Percentiles rank a stretch among this genome's conserved stretches.
Evolutionary conservation across 192 early-diverging fungal genomes (phyloP).

Genomic region (Mortierella claussenii): DNA sequence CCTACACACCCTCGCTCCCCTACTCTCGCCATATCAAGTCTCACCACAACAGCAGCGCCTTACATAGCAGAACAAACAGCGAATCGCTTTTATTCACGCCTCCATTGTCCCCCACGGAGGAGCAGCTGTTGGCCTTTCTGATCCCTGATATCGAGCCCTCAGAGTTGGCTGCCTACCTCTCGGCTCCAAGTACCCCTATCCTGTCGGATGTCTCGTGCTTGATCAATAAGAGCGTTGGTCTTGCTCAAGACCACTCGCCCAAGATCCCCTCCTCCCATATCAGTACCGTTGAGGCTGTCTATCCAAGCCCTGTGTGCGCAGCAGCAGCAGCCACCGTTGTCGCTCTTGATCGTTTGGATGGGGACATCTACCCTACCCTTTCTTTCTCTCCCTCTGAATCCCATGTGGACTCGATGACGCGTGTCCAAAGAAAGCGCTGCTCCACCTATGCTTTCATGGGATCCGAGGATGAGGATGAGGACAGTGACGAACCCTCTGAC

Average conservation of each 20-base stretch:
- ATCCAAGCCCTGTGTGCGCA: slow-evolving; percentile 49
- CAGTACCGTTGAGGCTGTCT: slow-evolving; percentile 32
- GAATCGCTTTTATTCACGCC: slow-evolving; percentile 46
- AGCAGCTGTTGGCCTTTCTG: slow-evolving; percentile 45
- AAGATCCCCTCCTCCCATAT: background rate
- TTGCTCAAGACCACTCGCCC: background rate
- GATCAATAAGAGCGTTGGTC: slow-evolving; percentile 18
- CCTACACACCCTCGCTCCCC: background rate
- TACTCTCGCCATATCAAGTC: slow-evolving; percentile 5
- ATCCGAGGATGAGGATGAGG: slow-evolving; percentile 28
- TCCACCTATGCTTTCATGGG: slow-evolving; percentile 42
- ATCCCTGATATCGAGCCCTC: slow-evolving; percentile 53
- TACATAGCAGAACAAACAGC: slow-evolving; percentile 24
- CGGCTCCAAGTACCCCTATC: slow-evolving; percentile 35
- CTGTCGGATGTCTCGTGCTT: slow-evolving; percentile 45
- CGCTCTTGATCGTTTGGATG: slow-evolving; percentile 31
- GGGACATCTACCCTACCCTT: slow-evolving; percentile 3
- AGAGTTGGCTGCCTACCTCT: slow-evolving; percentile 46
- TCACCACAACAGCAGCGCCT: background rate
- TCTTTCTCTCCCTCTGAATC: slow-evolving; percentile 7
- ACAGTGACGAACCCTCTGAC: slow-evolving; percentile 9
- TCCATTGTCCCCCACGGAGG: slow-evolving; percentile 46
- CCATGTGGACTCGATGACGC: background rate
- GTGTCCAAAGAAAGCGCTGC: slow-evolving; percentile 21
- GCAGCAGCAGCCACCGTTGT: slow-evolving; percentile 50